Base-by-base conservation (phyloP, 352 stramenopile species). In the Phytophthora crassamura region DNA sequence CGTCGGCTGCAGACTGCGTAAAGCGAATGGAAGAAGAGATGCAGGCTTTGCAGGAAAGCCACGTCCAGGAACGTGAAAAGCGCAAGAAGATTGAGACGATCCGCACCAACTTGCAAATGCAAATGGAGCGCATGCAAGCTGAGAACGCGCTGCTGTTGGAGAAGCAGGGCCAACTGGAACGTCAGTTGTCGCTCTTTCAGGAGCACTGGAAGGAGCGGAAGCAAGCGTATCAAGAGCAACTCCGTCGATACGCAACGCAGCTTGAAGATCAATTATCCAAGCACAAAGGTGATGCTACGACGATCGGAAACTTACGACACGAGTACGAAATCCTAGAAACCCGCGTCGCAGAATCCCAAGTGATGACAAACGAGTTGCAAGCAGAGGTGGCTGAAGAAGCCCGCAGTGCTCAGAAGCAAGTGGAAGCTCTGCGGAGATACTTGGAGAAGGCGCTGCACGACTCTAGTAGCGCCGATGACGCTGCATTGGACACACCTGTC, bases 201-300 rank as follows among this genome's bases (percentile, higher is more conserved):
- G 59, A 82, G n/a, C 64, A 80, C 16, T 67, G 83, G 41, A 67
- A 79, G n/a, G 71, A 89, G 16, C 67, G 64, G 4, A 89, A 88
- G 22, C 45, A 62, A n/a, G 62, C 62, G 5, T 65, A 84, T n/a
- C 70, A 81, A 33, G 59, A 86, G 20, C 77, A 85, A 18, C 67
- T 82, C 12, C 54, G 72, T 9, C 69, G 68, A 4, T 49, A 70
- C 30, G 47, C 71, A 2, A 50, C 64, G 10, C 69, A 85, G 20
- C 43, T 80, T 8, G 72, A 78, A 14, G 68, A 85, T n/a, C 59
- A 74, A 2, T 16, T 65, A 4, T 38, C 73, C 6, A 72, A 73
- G 15, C 82, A 77, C 25, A 75, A 72, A 14, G 63, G 51, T 4
- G 81, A 87, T 38, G 54, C 59, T 12, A 75, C 74, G 48, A 73